These are phyloP conservation scores for Tylopilus sp. DNA, from an alignment of 768 basidiomycete genomes.

Conservation along the genomic window DNA sequence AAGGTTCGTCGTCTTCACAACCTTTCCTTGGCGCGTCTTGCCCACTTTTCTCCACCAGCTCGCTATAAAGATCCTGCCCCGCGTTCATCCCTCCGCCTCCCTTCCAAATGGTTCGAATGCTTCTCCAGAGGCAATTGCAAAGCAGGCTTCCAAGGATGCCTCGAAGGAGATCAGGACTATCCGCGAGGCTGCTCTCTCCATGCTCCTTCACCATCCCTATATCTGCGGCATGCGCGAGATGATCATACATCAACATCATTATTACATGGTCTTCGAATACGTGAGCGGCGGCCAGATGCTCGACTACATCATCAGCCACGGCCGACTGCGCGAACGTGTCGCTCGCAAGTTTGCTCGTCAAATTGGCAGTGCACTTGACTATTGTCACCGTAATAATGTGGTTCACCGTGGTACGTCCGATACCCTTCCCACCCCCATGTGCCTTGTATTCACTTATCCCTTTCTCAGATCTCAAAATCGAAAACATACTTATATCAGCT, in stretches of 20 bases:
- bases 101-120: slow-evolving; percentile 45
- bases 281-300: slow-evolving; percentile 99
- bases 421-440: slow-evolving; percentile 2
- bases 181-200: slow-evolving; percentile 91
- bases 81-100: slow-evolving; percentile 61
- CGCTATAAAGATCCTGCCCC: slow-evolving; percentile 98
- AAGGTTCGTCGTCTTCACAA: slow-evolving; percentile 57
- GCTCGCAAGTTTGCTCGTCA: slow-evolving; percentile 97
- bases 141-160: slow-evolving; percentile 84
- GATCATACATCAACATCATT: slow-evolving; percentile 96
- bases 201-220: slow-evolving; percentile 97
- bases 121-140: slow-evolving; percentile 58
- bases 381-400: slow-evolving; percentile 96
- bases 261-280: slow-evolving; percentile 99
- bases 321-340: slow-evolving; percentile 89
- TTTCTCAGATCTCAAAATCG: slow-evolving; percentile 87
- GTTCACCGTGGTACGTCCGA: slow-evolving; percentile 77
- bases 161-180: slow-evolving; percentile 96
- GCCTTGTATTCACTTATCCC: slow-evolving; percentile 2
- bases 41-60: slow-evolving; percentile 48
- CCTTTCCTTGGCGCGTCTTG: neutral
- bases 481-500: slow-evolving; percentile 98
- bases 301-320: slow-evolving; percentile 99
- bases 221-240: slow-evolving; percentile 99
- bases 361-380: slow-evolving; percentile 93